A percentile compares a stretch with the other conserved stretches of the same genome.
Evolutionary conservation across 805 yeast species (phyloP).

Genomic region (Wickerhamiella spandovensis): DNA sequence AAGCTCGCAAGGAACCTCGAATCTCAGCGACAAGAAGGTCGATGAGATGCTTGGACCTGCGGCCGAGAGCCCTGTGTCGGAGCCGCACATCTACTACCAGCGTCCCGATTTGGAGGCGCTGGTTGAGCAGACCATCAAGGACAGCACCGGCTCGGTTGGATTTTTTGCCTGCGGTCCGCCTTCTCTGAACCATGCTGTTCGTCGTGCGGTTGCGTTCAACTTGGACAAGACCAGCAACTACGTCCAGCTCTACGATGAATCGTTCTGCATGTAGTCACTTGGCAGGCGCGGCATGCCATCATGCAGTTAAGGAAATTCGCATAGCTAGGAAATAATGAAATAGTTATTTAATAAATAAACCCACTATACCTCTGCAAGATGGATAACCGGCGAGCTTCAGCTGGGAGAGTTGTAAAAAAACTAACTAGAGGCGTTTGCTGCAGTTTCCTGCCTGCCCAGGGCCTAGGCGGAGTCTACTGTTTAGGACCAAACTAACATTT

Average conservation of each 20-base stretch:
- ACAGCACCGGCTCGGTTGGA: slow-evolving; percentile 8
- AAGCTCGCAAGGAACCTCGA: neutral
- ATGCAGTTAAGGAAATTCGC: no score
- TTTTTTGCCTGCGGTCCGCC: slow-evolving; percentile 12
- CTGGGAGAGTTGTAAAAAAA: no score
- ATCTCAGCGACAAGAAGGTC: neutral
- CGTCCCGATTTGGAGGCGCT: neutral
- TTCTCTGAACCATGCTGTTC: slow-evolving; percentile 9
- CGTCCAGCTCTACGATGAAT: slow-evolving; percentile 11
- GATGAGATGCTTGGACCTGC: neutral
- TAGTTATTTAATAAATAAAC: no score
- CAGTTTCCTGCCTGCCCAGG: no score
- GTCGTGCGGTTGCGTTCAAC: slow-evolving; percentile 7
- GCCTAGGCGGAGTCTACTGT: no score
- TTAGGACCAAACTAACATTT: no score
- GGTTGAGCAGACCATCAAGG: neutral
- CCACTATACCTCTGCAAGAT: no score
- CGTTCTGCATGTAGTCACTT: slow-evolving; percentile 8
- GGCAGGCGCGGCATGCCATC: no score
- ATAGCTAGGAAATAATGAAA: no score
- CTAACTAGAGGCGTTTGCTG: no score
- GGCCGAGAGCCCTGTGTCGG: neutral
- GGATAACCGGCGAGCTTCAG: no score
- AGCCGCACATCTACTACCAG: neutral
- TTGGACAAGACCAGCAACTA: slow-evolving; percentile 5